These are phyloP conservation scores for Saccharomyces hybrid DNA, from an alignment of 1,139 yeast genomes.

Conservation along the genomic window DNA sequence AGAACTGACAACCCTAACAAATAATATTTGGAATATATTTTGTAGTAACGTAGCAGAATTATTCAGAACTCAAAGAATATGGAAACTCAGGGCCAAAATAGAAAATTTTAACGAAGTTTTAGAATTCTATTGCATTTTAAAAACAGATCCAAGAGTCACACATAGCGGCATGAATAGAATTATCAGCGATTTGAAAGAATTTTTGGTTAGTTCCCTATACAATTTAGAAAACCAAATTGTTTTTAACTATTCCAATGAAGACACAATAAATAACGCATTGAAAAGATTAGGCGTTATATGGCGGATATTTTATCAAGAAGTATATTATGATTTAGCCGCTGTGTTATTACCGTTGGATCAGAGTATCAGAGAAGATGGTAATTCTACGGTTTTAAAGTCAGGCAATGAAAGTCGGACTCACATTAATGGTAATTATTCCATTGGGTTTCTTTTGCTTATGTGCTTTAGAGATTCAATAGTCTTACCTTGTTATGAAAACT, in stretches of 20 bases:
- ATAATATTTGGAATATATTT: constrained; percentile 30
- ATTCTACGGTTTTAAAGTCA: constrained; percentile 20
- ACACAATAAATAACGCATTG: constrained; percentile 29
- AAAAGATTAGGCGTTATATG: constrained; percentile 41
- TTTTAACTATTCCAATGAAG: constrained; percentile 27
- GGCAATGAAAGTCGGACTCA: constrained; percentile 31
- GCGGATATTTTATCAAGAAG: constrained; percentile 47
- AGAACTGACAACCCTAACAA: constrained; percentile 28
- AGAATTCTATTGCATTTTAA: constrained; percentile 26
- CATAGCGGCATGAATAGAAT: constrained; percentile 24
- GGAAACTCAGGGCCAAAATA: constrained; percentile 32
- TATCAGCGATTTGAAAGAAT: constrained; percentile 40
- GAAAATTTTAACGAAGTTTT: constrained; percentile 34
- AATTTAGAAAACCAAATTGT: constrained; percentile 37
- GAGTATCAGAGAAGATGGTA: constrained; percentile 13
- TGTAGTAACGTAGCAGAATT: constrained; percentile 27
- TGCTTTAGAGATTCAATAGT: constrained; percentile 46
- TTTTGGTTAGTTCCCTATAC: constrained; percentile 40
- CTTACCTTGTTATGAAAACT: constrained; percentile 40
- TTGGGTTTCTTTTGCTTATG: constrained; percentile 30
- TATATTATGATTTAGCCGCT: constrained; percentile 52
- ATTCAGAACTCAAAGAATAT: constrained; percentile 26
- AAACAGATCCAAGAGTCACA: constrained; percentile 19
- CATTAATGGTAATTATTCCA: constrained; percentile 29
- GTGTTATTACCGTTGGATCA: constrained; percentile 51